Base-by-base conservation (phyloP, 805 yeast genomes). In the Starmera pachycereana region DNA sequence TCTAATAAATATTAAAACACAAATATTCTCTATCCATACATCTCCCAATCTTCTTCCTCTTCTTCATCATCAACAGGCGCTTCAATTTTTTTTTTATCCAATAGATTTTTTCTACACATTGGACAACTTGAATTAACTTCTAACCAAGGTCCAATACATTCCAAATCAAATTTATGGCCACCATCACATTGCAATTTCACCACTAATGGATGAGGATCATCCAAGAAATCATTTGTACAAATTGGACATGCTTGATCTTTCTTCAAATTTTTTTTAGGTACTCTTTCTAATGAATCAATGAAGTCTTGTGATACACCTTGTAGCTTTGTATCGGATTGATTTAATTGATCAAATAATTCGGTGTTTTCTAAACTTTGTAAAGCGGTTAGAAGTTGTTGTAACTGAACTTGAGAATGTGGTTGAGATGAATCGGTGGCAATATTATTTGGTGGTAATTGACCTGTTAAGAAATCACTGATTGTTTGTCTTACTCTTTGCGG, bases 111-210 rank as follows among this genome's bases (percentile, higher is more conserved):
- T 47, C 97, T 68, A 55, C 97, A 90, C 51, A 90, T 59, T 0
- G 97, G 97, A 54, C 97, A 89, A 0, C 86, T 81, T 2, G 72
- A 64, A 49, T 81, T 76, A 38, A 77, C 65, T 46, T 76, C 74
- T 39, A 90, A 66, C 97, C 97, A 89, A 0, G 95, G 92, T 0
- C 82, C 81, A 32, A 90, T 78, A 57, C 97, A 89, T 49, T 90
- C 97, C 47, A 88, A 65, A 56, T 89, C 97, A 59, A 84, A 89
- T 33, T 70, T 70, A 58, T 89, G 97, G 32, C 69, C 66, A 3
- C 56, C 58, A 2, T 40, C 48, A 59, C 97, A 89, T 6, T 81
- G 80, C 22, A 89, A 66, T 48, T 71, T 66, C 13, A 87, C 96
- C 11, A 89, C 77, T 37, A 89, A 63, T 3, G 96, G 96, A 51